These are phyloP conservation scores for Cercospora zeina DNA, from an alignment of 2,329 filamentous ascomycete species.

Conservation along the genomic window DNA sequence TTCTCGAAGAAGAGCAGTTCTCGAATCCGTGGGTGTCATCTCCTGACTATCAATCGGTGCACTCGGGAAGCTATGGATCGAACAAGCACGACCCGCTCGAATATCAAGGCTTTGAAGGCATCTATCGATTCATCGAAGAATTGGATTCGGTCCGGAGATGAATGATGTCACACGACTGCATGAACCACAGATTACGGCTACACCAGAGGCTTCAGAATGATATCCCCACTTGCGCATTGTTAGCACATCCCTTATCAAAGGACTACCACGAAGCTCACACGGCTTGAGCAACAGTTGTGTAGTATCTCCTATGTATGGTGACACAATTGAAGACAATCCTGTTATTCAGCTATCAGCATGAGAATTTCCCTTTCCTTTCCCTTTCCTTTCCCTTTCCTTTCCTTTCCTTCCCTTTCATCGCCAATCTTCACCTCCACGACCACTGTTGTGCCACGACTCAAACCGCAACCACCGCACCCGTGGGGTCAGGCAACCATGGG, in stretches of 20 bases:
- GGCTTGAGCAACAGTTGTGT: background rate
- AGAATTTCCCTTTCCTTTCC: too few relatives aligned
- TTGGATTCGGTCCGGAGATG: constrained; percentile 54
- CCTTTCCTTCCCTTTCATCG: background rate
- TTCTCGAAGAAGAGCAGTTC: constrained; percentile 36
- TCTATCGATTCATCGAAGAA: constrained; percentile 65
- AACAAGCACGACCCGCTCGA: constrained; percentile 51
- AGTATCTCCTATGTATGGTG: constrained; percentile 6
- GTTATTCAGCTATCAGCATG: background rate
- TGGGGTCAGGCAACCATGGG: constrained; percentile 2
- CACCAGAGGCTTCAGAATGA: constrained; percentile 17
- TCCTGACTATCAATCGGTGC: constrained; percentile 59
- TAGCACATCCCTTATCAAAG: background rate
- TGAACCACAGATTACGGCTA: constrained; percentile 2
- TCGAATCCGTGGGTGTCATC: constrained; percentile 57
- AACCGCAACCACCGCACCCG: background rate
- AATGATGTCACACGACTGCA: constrained; percentile 25
- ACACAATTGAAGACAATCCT: background rate
- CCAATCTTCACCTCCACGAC: background rate
- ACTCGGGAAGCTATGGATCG: constrained; percentile 49
- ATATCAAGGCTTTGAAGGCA: constrained; percentile 65
- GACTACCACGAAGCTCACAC: constrained; percentile 3
- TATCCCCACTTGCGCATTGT: constrained; percentile 15
- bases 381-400: background rate
- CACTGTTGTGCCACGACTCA: background rate